Base-by-base conservation (phyloP, 2,329 filamentous ascomycete genomes). In the Pseudonectria buxi region DNA sequence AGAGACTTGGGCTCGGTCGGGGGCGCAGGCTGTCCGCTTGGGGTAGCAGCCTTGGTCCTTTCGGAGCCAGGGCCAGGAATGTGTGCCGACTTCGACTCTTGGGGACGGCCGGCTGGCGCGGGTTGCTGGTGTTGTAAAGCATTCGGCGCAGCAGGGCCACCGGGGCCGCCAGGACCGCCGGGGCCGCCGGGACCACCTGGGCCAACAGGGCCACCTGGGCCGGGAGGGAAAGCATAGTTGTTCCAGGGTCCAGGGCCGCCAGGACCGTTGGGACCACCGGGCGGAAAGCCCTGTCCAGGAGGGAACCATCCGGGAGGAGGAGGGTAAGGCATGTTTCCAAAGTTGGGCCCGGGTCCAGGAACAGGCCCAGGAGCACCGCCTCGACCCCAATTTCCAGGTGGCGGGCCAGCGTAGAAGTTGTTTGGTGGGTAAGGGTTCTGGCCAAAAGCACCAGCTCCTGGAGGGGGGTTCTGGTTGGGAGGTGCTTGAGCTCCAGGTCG, bases 291-390 rank as follows among this genome's bases (percentile, higher is more conserved):
- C 61, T 86, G 84, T 6, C 81, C 82, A 7, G 79, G 78, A 46
- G 83, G 83, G 56, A 81, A 90, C 84, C 86, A 94, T 37, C 82
- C 83, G 15, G 78, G 77, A 30, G 79, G 84, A 12, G 79, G 81
- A 44, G 83, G 84, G 57, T 88, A 94, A 1, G 83, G 82, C 74
- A 87, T 82, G 46, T 79, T 80, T 46, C 78, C 78, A 50, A 82
- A 87, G 16, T 76, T 76, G 43, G 81, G 81, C 28, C 68, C 72
- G 37, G 67, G 65, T 7, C 55, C 70, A 18, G 71, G 70, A 13
- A 76, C 76, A 45, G 82, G 82, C 16, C 71, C 75, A 35, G 68
- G 67, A 24, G 57, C 69, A 36, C 52, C 54, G 9, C 69, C 74
- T 45, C 72, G 69, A 44, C 72, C 72, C 72, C 73, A 77, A 51